Base-by-base conservation (phyloP, 306 rosid species). In the Begonia peltatifolia region DNA sequence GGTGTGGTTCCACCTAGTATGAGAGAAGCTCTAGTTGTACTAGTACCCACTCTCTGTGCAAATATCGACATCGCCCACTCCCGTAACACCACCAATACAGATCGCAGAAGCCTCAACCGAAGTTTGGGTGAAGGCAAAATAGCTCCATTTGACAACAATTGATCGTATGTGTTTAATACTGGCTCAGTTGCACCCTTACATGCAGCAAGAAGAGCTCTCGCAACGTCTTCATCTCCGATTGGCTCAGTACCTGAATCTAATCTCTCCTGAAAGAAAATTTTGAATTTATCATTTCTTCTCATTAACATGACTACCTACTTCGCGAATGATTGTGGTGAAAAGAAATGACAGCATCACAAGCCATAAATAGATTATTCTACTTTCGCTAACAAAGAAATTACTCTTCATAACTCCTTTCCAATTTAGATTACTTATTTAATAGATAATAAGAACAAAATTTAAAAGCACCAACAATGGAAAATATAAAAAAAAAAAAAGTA, bases 141-240 rank as follows among this genome's bases (percentile, higher is more conserved):
- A 44, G 89, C 92, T 53, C 99, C 93, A 52, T 71, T 86, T 48
- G 94, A 76, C 63, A 90, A 66, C 69, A 90, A 71, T 67, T 83
- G 94, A 56, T 90, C 94, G 14, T 90, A 90, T 66, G 92, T 71
- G 56, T 79, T 90, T 80, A 83, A 59, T 36, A 90, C 92, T 44
- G 94, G 99, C 71, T 86, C 99, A 23, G 84, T 80, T 43, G 99
- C 93, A 63, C 93, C 94, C 76, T 83, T 90, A 72, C 99, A 86
- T 42, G 87, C 93, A 67, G 81, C 82, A 60, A 90, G 80, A 62
- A 90, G 82, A 58, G 94, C 88, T 67, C 96, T 86, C 36, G 94
- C 80, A 68, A 90, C 76, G 58, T 90, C 99, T 69, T 90, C 99
- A 62, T 81, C 95, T 60, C 99, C 96, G 50, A 86, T 80, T 2